phyloP scores from a whole-genome alignment of 495 filamentous ascomycete species.

The Corynascus novoguineensis region DNA sequence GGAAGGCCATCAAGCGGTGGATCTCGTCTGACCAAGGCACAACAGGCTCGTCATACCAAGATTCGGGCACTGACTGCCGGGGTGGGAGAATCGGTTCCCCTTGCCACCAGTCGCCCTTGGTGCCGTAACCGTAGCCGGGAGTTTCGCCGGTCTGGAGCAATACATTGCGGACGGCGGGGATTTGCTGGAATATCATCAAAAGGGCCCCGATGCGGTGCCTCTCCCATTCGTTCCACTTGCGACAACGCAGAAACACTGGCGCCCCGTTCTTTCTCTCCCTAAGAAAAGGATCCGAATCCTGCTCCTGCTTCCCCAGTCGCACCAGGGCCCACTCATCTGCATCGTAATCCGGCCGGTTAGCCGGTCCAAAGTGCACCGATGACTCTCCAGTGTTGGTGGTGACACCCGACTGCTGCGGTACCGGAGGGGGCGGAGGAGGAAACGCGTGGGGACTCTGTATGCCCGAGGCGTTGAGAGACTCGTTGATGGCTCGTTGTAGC shows the following conservation, averaged over 20 bases:
- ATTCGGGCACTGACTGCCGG: slow-evolving; percentile 51
- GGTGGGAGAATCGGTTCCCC: slow-evolving; percentile 58
- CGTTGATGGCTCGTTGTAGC: slow-evolving; percentile 33
- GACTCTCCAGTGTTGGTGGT: slow-evolving; percentile 28
- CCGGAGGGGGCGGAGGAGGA: slow-evolving; percentile 33
- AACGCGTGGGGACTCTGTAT: slow-evolving; percentile 26
- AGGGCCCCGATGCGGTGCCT: slow-evolving; percentile 59
- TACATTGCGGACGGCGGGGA: slow-evolving; percentile 73
- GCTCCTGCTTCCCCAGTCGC: slow-evolving; percentile 20
- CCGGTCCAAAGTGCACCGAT: slow-evolving; percentile 58
- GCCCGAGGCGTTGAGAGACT: slow-evolving; percentile 18
- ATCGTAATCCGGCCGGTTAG: slow-evolving; percentile 67
- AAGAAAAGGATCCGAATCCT: slow-evolving; percentile 36
- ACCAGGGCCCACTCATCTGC: slow-evolving; percentile 74
- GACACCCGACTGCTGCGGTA: slow-evolving; percentile 43
- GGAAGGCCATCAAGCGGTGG: slow-evolving; percentile 82
- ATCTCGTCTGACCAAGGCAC: slow-evolving; percentile 49
- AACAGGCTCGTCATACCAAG: slow-evolving; percentile 24
- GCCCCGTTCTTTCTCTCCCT: slow-evolving; percentile 54
- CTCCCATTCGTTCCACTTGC: slow-evolving; percentile 22
- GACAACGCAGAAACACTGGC: slow-evolving; percentile 68
- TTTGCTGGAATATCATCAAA: slow-evolving; percentile 74
- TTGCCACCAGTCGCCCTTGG: slow-evolving; percentile 79
- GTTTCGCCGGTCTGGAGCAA: slow-evolving; percentile 52
- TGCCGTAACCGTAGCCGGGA: slow-evolving; percentile 57